Conservation (phyloP, 2,329 filamentous ascomycete genomes). For the Endoconidiophora laricicola region DNA sequence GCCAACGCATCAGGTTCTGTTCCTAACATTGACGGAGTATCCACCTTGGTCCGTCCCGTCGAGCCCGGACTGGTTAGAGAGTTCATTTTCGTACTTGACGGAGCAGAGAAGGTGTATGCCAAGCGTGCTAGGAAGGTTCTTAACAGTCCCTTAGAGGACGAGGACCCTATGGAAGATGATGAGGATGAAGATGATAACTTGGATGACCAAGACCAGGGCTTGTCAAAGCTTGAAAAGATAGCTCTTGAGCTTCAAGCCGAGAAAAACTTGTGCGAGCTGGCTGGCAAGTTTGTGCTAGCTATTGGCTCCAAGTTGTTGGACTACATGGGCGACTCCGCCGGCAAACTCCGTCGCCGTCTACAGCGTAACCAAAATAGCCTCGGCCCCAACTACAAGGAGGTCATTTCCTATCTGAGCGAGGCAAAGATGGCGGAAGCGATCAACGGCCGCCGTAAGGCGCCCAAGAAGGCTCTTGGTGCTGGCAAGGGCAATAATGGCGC, state of each 20-base stretch:
- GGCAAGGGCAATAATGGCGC: constrained; percentile 17
- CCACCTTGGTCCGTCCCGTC: constrained; percentile 52
- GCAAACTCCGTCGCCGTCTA: constrained; percentile 53
- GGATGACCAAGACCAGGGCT: constrained; percentile 31
- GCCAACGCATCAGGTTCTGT: constrained; percentile 22
- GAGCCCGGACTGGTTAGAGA: constrained; percentile 44
- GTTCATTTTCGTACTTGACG: constrained; percentile 60
- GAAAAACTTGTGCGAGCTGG: constrained; percentile 69
- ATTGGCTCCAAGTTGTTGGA: constrained; percentile 64
- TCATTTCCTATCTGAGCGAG: constrained; percentile 65
- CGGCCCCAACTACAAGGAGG: constrained; percentile 71
- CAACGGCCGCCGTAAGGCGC: constrained; percentile 21
- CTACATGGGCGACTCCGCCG: constrained; percentile 37
- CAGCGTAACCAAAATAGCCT: constrained; percentile 65
- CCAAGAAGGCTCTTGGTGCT: constrained; percentile 17
- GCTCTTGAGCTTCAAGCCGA: constrained; percentile 60
- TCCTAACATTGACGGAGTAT: constrained; percentile 22
- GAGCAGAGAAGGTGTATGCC: constrained; percentile 62
- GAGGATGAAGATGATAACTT: constrained; percentile 39
- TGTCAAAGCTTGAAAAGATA: constrained; percentile 36
- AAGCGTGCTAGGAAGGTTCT: constrained; percentile 47
- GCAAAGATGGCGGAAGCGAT: constrained; percentile 32
- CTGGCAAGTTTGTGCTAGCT: constrained; percentile 69
- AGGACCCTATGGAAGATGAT: constrained; percentile 50
- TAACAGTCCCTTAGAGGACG: constrained; percentile 51